Evolutionary conservation across 169 alveolate genomes (phyloP).

Genomic region (Plasmodium coatneyi): DNA sequence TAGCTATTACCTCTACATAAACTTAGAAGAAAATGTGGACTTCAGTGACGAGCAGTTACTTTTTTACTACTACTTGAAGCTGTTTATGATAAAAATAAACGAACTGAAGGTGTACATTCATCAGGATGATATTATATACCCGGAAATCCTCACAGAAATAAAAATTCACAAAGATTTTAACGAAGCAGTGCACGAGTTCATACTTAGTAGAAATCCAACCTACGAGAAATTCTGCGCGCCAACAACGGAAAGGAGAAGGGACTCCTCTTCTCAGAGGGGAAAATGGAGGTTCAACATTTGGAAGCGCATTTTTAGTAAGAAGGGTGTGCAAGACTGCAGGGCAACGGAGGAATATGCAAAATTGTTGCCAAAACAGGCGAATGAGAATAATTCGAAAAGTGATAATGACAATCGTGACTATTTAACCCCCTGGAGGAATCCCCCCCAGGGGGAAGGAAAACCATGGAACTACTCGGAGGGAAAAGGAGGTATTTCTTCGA

Average conservation of each 20-base stretch:
- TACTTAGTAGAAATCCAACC: neutral
- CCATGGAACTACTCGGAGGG: neutral
- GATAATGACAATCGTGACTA: neutral
- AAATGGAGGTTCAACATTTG: conserved; percentile 8
- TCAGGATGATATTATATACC: conserved; percentile 44
- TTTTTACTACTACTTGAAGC: conserved; percentile 59
- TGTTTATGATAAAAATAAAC: conserved; percentile 47
- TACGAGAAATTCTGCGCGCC: neutral
- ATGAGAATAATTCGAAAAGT: neutral
- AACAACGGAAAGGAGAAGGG: conserved; percentile 1
- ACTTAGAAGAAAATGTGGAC: conserved; percentile 52
- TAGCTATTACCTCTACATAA: conserved; percentile 49
- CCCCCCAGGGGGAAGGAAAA: neutral
- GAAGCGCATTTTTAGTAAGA: neutral
- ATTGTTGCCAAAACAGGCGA: neutral
- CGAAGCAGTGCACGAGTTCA: conserved; percentile 33
- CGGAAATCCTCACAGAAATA: conserved; percentile 55
- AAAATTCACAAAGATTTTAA: conserved; percentile 43
- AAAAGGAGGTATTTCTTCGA: neutral
- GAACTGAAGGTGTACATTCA: conserved; percentile 49
- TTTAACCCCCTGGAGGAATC: neutral
- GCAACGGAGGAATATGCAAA: conserved; percentile 4
- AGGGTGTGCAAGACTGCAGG: neutral
- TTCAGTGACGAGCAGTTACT: conserved; percentile 39
- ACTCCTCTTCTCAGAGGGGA: neutral